Evolutionary conservation across 768 basidiomycete species (phyloP), one percentile per base, ranked within the genome.

Genomic region (Russula foetens): DNA sequence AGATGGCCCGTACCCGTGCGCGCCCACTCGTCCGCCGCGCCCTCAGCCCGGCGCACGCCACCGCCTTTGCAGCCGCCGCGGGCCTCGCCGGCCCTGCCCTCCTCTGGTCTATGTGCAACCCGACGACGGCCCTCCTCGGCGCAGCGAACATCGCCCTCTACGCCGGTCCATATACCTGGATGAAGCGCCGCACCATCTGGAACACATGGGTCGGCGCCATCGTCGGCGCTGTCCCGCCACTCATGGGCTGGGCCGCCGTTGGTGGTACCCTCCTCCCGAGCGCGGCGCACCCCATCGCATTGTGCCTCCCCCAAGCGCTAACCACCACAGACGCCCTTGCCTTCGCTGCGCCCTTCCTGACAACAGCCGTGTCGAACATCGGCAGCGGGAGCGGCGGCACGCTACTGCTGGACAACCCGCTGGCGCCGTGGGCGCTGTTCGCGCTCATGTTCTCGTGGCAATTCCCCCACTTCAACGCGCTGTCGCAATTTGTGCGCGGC

Each of bases 241-340:
- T 99, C 53, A 98, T 99, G 90, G 97, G 97, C 44, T 99, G 97
- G 97, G 86, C 96, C 7, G 97, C 97, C 1, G 91, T 90, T 59
- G 95, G 94, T 1, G 92, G 90, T 23, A 76, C 80, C 17, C 71
- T 96, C 9, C 74, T 90, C 61, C 90, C 90, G 0, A 78, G 80
- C n/a, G 60, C 81, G 0, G 72, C 78, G 29, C 79, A 87, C 66
- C 83, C 88, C 0, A 61, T 85, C 50, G 73, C 80, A 26, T 68
- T 82, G 35, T 86, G 84, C 71, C 80, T 86, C 54, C 88, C 87
- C 3, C 71, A 83, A 1, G 82, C 84, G 70, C 72, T 88, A 71
- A 78, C 28, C 19, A 4, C 31, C 5, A 1, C 48, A 38, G 68
- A 75, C 29, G 56, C 67, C 24, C 63, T 73, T 43, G 61, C 72